A percentile compares a stretch with the other conserved stretches of the same genome.
Evolutionary conservation across 352 stramenopile genomes (phyloP).

Genomic region (Phytophthora tentaculata): DNA sequence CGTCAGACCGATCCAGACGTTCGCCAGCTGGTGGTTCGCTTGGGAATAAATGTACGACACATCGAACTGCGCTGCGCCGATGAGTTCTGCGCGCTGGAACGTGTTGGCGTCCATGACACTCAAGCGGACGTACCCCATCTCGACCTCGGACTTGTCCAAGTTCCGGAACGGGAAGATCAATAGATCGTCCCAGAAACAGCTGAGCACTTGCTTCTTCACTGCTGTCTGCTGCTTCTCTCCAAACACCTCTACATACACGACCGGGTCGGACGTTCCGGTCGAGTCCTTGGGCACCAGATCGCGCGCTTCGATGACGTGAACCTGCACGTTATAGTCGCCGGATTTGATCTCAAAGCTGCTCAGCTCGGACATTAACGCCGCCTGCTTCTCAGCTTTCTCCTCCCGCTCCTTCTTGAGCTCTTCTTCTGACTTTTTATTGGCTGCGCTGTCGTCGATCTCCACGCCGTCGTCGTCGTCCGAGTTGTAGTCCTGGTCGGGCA

Average conservation of each 20-base stretch:
- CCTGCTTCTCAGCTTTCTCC: conserved; percentile 74
- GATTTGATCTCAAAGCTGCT: conserved; percentile 86
- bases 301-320: conserved; percentile 91
- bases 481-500: conserved; percentile 75
- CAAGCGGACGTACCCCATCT: conserved; percentile 84
- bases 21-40: conserved; percentile 88
- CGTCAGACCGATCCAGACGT: conserved; percentile 91
- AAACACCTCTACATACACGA: conserved; percentile 91
- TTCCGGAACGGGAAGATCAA: conserved; percentile 81
- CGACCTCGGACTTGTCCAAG: conserved; percentile 82
- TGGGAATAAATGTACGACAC: conserved; percentile 89
- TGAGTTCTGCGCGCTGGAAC: conserved; percentile 87
- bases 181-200: conserved; percentile 87
- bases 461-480: conserved; percentile 72
- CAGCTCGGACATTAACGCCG: conserved; percentile 79
- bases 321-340: conserved; percentile 88
- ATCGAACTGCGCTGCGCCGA: conserved; percentile 88
- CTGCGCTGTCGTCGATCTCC: conserved; percentile 54
- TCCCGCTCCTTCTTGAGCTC: conserved; percentile 77
- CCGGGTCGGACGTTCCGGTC: conserved; percentile 90
- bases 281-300: conserved; percentile 89
- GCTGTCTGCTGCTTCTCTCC: conserved; percentile 85
- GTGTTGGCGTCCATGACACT: conserved; percentile 90
- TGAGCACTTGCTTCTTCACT: conserved; percentile 88
- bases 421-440: conserved; percentile 66